phyloP scores from a whole-genome alignment of 108 stramenopile genomes.

The Conticribra weissflogii region DNA sequence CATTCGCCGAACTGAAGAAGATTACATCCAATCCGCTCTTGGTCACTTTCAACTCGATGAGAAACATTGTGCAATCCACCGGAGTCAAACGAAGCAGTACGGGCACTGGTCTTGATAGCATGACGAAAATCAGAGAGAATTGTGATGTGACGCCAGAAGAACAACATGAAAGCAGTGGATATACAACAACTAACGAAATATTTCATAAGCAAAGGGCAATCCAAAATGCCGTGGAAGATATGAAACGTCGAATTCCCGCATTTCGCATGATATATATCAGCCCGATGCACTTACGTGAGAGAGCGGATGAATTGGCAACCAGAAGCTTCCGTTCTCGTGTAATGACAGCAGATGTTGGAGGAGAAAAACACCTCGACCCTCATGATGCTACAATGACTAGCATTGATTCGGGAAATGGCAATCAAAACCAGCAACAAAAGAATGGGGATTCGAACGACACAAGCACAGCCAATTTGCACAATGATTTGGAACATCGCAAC shows the following conservation, averaged over 20 bases:
- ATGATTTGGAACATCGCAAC: not conserved
- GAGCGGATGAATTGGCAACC: constrained; percentile 38
- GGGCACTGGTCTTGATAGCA: not conserved
- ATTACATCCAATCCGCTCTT: not conserved
- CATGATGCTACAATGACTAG: no score
- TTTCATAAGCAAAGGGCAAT: constrained; percentile 7
- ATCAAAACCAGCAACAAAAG: no score
- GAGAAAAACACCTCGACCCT: no score
- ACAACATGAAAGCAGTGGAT: not conserved
- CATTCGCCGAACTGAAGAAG: not conserved
- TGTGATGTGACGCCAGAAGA: not conserved
- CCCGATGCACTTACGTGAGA: constrained; percentile 66
- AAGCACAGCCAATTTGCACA: no score
- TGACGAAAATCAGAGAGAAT: not conserved
- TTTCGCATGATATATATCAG: constrained; percentile 79
- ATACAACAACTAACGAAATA: not conserved
- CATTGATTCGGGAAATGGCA: no score
- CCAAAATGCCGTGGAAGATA: constrained; percentile 41
- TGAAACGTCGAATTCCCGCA: constrained; percentile 66
- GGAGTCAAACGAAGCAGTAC: not conserved
- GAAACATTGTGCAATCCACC: not conserved
- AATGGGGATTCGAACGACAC: no score
- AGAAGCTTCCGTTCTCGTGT: constrained; percentile 17
- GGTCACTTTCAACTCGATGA: not conserved
- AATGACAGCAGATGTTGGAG: not conserved